A percentile compares a stretch with the other conserved stretches of the same genome.
Evolutionary conservation across 108 stramenopile species (phyloP).

Genomic region (Seminavis robusta): DNA sequence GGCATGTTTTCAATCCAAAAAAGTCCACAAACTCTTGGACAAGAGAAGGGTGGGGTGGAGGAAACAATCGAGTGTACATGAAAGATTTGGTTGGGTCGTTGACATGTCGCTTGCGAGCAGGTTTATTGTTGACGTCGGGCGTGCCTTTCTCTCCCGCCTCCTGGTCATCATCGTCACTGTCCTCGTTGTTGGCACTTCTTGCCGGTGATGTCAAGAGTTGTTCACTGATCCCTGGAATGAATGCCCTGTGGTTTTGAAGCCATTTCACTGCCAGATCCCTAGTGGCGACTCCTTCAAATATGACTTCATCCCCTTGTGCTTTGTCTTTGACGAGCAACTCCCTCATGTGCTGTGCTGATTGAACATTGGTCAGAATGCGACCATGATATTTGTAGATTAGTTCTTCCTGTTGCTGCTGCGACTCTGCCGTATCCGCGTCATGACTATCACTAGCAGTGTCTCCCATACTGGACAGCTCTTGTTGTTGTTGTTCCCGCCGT

Average conservation of each 20-base stretch:
- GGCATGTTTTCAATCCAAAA: constrained; percentile 2
- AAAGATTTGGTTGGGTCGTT: too few species aligned
- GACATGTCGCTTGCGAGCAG: too few species aligned
- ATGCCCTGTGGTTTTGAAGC: constrained; percentile 8
- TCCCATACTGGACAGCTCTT: neutral
- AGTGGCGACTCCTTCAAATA: constrained; percentile 8
- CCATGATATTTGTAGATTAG: neutral
- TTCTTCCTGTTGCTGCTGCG: neutral
- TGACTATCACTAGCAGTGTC: too few species aligned
- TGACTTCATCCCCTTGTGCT: too few species aligned
- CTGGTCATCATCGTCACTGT: too few species aligned
- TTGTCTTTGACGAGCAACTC: too few species aligned
- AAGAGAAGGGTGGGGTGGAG: constrained; percentile 1
- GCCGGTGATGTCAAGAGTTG: neutral
- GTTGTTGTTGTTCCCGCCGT: too few species aligned
- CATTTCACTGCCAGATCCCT: constrained; percentile 5
- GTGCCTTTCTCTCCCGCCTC: neutral
- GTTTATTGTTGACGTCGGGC: neutral
- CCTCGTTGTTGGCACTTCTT: too few species aligned
- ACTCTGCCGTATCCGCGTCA: too few species aligned
- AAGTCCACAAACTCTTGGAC: constrained; percentile 9
- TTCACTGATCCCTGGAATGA: neutral
- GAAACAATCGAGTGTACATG: constrained; percentile 6
- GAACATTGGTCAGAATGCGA: neutral
- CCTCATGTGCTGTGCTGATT: neutral